These are phyloP conservation scores for Lignosus rhinocerotis DNA, from an alignment of 1,284 basidiomycete species.

Conservation along the genomic window DNA sequence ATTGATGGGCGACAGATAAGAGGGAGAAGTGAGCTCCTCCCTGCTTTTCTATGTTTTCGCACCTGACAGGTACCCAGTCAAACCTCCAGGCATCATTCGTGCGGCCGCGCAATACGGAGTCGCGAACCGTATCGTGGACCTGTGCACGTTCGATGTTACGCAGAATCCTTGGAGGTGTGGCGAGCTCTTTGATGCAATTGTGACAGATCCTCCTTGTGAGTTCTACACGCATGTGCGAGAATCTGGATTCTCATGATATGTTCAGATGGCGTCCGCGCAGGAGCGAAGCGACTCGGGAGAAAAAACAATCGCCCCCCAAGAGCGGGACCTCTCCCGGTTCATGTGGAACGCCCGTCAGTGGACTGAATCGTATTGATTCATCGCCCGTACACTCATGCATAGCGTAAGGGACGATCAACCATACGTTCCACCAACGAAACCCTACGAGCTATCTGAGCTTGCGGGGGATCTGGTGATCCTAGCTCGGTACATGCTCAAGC, in stretches of 20 bases:
- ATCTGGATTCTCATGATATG: too few relatives aligned
- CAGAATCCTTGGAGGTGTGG: conserved; percentile 88
- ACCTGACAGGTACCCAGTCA: conserved; percentile 35
- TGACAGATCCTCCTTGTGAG: conserved; percentile 92
- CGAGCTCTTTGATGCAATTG: conserved; percentile 89
- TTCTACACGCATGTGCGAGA: background rate
- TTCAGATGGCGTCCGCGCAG: conserved; percentile 91
- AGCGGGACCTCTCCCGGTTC: conserved; percentile 12
- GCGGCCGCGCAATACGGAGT: conserved; percentile 89
- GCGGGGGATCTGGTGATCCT: conserved; percentile 82
- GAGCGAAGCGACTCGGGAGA: conserved; percentile 91
- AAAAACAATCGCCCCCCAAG: conserved; percentile 46
- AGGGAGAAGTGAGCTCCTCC: conserved; percentile 68
- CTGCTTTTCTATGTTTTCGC: too few relatives aligned
- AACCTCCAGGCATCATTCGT: conserved; percentile 70
- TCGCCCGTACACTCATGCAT: conserved; percentile 27
- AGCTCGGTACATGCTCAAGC: conserved; percentile 83
- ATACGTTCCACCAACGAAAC: conserved; percentile 86
- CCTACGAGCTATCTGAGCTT: conserved; percentile 90
- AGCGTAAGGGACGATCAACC: conserved; percentile 48
- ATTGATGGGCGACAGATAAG: conserved; percentile 98
- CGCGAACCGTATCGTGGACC: conserved; percentile 74
- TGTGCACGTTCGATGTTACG: conserved; percentile 90
- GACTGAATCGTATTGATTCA: background rate
- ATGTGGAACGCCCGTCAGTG: conserved; percentile 30